Conservation (phyloP, 768 basidiomycete species). For the Macrolepiota dolichaula region DNA sequence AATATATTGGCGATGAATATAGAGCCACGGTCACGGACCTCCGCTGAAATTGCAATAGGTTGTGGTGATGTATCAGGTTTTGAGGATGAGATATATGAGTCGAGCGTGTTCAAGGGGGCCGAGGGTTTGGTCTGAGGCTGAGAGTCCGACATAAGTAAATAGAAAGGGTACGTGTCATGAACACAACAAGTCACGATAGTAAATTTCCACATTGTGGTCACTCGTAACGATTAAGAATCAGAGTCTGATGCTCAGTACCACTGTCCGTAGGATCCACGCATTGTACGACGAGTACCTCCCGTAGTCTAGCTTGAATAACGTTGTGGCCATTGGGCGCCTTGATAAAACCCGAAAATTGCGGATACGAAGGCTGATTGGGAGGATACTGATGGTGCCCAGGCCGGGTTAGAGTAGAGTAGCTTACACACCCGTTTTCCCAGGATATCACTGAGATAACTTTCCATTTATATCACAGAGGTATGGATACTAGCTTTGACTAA, state of each 20-base stretch:
- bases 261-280: neutral
- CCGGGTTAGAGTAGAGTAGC: too few species aligned
- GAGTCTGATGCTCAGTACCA: neutral
- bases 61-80: slow-evolving; percentile 38
- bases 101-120: slow-evolving; percentile 29
- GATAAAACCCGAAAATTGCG: neutral
- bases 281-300: neutral
- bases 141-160: neutral
- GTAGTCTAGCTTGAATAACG: slow-evolving; percentile 1
- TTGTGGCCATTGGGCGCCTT: neutral
- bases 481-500: too few species aligned
- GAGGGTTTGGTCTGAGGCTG: neutral
- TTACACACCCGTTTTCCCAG: too few species aligned
- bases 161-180: slow-evolving; percentile 3
- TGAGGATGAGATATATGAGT: slow-evolving; percentile 46
- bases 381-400: neutral
- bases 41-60: slow-evolving; percentile 58
- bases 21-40: slow-evolving; percentile 73
- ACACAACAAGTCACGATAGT: slow-evolving; percentile 26
- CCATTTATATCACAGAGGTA: too few species aligned
- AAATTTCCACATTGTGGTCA: neutral
- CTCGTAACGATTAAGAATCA: neutral
- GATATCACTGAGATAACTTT: too few species aligned
- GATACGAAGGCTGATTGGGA: neutral
- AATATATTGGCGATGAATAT: slow-evolving; percentile 67